Conservation (phyloP, 352 stramenopile genomes). For the Plasmopara halstedii region DNA sequence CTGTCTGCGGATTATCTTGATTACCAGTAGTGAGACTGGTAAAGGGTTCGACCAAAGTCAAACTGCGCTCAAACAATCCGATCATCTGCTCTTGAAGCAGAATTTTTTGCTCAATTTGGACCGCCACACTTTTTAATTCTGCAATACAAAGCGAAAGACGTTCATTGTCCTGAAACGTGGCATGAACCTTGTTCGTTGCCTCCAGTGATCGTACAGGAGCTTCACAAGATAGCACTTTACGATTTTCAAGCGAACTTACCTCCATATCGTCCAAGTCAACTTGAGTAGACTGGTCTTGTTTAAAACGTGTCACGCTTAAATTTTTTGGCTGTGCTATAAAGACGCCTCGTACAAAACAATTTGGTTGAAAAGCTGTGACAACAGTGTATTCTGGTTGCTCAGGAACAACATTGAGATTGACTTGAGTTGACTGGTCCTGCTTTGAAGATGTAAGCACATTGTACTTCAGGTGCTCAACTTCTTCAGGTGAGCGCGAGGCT, state of each 20-base stretch:
- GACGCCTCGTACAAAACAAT: too few species aligned
- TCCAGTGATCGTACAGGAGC: conserved; percentile 31
- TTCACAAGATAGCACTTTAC: conserved; percentile 14
- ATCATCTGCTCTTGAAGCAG: conserved; percentile 13
- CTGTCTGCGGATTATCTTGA: too few species aligned
- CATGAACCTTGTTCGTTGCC: conserved; percentile 28
- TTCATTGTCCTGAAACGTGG: conserved; percentile 40
- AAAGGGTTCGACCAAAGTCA: too few species aligned
- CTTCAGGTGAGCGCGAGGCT: not conserved
- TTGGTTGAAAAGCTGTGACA: not conserved
- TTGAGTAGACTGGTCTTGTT: conserved; percentile 12
- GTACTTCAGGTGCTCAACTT: conserved; percentile 9
- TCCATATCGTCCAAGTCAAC: conserved; percentile 7
- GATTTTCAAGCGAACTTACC: not conserved
- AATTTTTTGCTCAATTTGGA: conserved; percentile 14
- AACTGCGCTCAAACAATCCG: too few species aligned
- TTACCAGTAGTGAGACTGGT: too few species aligned
- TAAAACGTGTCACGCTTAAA: too few species aligned
- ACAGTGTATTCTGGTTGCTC: conserved; percentile 10
- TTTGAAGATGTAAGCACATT: conserved; percentile 19
- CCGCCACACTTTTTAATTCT: conserved; percentile 11
- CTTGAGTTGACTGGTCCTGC: conserved; percentile 27
- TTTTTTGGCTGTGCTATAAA: too few species aligned
- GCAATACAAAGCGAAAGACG: conserved; percentile 21
- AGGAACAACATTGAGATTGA: conserved; percentile 1